Evolutionary conservation across 1,284 basidiomycete species (phyloP).

Genomic region (Puccinia polysora): DNA sequence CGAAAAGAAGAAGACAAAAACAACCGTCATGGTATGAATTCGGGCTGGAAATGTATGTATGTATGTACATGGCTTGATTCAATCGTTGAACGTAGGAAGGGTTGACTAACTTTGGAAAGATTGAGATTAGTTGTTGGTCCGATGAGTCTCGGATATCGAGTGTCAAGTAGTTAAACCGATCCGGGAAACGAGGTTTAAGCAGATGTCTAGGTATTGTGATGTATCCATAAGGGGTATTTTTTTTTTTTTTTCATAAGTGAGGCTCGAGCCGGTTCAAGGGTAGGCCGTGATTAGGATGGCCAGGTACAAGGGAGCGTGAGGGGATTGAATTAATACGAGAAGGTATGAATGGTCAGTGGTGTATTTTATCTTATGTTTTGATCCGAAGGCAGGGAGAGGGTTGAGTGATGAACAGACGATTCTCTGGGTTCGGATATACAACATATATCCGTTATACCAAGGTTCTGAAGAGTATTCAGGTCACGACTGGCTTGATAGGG

Average conservation of each 20-base stretch:
- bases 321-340: neutral
- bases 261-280: neutral
- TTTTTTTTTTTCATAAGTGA: too few relatives aligned
- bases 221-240: too few relatives aligned
- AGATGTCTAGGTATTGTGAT: slow-evolving; percentile 58
- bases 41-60: too few relatives aligned
- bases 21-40: too few relatives aligned
- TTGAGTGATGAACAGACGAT: too few relatives aligned
- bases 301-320: neutral
- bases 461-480: slow-evolving; percentile 62
- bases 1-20: too few relatives aligned
- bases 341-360: slow-evolving; percentile 24
- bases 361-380: slow-evolving; percentile 5
- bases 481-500: slow-evolving; percentile 83
- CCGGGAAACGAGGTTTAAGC: slow-evolving; percentile 76
- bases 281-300: neutral
- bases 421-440: slow-evolving; percentile 51
- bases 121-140: slow-evolving; percentile 51
- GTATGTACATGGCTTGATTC: too few relatives aligned
- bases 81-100: too few relatives aligned
- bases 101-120: slow-evolving; percentile 48
- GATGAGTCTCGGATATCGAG: slow-evolving; percentile 84
- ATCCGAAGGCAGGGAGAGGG: neutral
- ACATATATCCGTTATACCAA: slow-evolving; percentile 73
- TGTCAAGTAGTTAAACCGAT: slow-evolving; percentile 71